Conservation (phyloP, 129 eudicot genomes). For the Cynara cardunculus region DNA sequence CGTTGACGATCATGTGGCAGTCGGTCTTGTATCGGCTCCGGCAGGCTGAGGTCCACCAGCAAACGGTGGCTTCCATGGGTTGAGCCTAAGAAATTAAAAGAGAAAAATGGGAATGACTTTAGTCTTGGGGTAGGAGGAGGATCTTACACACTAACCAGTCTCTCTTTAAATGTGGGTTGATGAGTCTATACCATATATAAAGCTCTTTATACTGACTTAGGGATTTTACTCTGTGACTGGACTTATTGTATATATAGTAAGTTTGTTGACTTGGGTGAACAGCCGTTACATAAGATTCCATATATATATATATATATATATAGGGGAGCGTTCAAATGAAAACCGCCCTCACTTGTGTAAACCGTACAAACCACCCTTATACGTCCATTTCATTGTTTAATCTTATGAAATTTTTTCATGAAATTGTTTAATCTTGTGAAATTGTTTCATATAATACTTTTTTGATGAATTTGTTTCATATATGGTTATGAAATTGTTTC, state of each 20-base stretch:
- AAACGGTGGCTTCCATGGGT: constrained; percentile 41
- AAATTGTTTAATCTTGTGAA: too few species aligned
- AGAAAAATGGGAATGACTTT: background rate
- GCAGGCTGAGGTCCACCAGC: constrained; percentile 38
- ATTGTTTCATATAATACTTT: too few species aligned
- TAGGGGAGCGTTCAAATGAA: too few species aligned
- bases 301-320: too few species aligned
- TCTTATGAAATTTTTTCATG: too few species aligned
- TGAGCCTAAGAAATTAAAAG: background rate
- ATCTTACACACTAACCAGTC: constrained; percentile 4
- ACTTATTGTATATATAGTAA: constrained; percentile 6
- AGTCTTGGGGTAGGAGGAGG: background rate
- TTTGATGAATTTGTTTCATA: too few species aligned
- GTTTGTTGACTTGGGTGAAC: background rate
- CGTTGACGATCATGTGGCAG: constrained; percentile 19
- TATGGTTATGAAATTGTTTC: too few species aligned
- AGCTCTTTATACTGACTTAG: constrained; percentile 1
- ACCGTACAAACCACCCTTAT: too few species aligned
- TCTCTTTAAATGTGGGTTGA: constrained; percentile 10
- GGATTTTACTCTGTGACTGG: background rate
- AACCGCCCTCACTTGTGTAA: too few species aligned
- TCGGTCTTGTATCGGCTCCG: constrained; percentile 20
- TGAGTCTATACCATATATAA: constrained; percentile 1
- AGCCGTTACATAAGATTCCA: background rate
- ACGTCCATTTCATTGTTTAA: too few species aligned